Conservation (phyloP, 169 alveolate species). For the Plasmodium yoelii region DNA sequence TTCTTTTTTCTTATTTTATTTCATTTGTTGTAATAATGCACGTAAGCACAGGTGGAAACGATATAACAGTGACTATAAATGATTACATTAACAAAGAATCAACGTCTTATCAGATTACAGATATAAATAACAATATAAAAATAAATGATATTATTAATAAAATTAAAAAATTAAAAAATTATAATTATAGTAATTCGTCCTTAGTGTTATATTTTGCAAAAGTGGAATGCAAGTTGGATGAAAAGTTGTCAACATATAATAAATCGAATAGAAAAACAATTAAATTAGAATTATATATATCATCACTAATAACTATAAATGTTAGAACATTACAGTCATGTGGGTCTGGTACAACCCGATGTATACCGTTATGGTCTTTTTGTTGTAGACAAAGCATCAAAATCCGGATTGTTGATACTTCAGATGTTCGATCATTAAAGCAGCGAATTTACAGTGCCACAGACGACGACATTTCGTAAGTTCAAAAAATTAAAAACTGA, state of each 20-base stretch:
- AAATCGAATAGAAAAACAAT: slow-evolving; percentile 53
- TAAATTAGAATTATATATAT: slow-evolving; percentile 46
- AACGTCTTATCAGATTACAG: slow-evolving; percentile 35
- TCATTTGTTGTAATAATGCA: slow-evolving; percentile 25
- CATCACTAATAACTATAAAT: slow-evolving; percentile 42
- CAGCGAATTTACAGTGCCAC: slow-evolving; percentile 41
- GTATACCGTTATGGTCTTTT: slow-evolving; percentile 63
- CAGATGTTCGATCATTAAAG: slow-evolving; percentile 57
- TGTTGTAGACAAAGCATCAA: slow-evolving; percentile 60
- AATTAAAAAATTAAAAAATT: slow-evolving; percentile 46
- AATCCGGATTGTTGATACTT: slow-evolving; percentile 44
- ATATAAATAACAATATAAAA: slow-evolving; percentile 26
- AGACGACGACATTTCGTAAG: slow-evolving; percentile 52
- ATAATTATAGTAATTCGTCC: slow-evolving; percentile 28
- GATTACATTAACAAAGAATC: slow-evolving; percentile 48
- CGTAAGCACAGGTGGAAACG: slow-evolving; percentile 39
- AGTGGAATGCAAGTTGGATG: slow-evolving; percentile 57
- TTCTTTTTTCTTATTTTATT: not conserved
- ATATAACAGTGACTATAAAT: slow-evolving; percentile 27
- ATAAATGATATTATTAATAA: slow-evolving; percentile 54
- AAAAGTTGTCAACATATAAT: slow-evolving; percentile 54
- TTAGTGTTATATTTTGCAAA: slow-evolving; percentile 65
- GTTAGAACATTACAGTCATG: slow-evolving; percentile 71
- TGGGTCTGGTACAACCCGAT: slow-evolving; percentile 68
- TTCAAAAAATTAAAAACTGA: not conserved